These are phyloP conservation scores for Acacia confusa DNA, from an alignment of 306 rosid species.

Conservation along the genomic window DNA sequence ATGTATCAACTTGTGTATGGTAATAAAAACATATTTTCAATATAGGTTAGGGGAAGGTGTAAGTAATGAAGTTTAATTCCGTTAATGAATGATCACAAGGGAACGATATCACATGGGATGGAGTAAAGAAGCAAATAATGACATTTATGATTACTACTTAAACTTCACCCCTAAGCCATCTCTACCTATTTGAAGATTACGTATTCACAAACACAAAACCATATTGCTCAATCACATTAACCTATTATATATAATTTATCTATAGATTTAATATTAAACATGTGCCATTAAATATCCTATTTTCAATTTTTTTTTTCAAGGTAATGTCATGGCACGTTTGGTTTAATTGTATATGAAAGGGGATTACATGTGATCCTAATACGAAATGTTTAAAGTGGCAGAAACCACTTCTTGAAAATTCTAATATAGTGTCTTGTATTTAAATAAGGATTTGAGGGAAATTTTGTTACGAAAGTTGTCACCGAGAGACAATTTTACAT, in stretches of 20 bases:
- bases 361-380: too few relatives aligned
- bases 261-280: background rate
- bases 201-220: background rate
- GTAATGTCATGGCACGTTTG: background rate
- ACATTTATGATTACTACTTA: background rate
- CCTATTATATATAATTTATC: background rate
- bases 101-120: constrained; percentile 35
- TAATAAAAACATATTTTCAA: background rate
- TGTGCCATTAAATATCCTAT: background rate
- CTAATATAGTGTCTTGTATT: too few relatives aligned
- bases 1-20: background rate
- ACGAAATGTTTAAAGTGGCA: too few relatives aligned
- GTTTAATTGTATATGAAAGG: too few relatives aligned
- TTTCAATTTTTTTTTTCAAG: background rate
- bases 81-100: constrained; percentile 28
- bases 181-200: constrained; percentile 14
- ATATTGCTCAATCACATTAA: background rate
- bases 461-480: too few relatives aligned
- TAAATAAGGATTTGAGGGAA: too few relatives aligned
- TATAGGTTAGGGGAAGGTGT: background rate
- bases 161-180: constrained; percentile 33
- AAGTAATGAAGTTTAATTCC: constrained; percentile 5
- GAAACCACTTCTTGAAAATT: too few relatives aligned
- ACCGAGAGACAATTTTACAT: fast-evolving
- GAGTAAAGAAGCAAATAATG: constrained; percentile 25